A percentile compares a stretch with the other conserved stretches of the same genome.
These are phyloP conservation scores for Ustilago bromivora DNA, from an alignment of 1,284 basidiomycete genomes.

Conservation along the genomic window DNA sequence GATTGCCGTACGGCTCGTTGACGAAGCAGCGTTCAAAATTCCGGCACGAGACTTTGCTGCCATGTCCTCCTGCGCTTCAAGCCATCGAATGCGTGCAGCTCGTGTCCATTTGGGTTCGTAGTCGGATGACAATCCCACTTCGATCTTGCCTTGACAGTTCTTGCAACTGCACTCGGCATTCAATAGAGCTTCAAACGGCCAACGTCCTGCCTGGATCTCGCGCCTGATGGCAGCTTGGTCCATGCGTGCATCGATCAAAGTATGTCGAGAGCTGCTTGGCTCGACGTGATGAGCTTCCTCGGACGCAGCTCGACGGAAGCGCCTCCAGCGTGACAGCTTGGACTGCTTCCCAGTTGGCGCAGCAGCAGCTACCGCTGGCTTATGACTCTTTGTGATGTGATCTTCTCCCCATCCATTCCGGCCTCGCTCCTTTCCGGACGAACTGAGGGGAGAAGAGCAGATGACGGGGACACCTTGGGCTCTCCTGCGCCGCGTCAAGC, in stretches of 20 bases:
- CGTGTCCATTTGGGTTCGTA: constrained; percentile 44
- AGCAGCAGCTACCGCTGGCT: background rate
- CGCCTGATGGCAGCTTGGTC: constrained; percentile 26
- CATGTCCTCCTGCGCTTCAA: constrained; percentile 34
- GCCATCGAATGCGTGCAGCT: constrained; percentile 38
- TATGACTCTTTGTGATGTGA: background rate
- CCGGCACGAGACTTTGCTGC: background rate
- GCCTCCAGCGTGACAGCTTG: constrained; percentile 30
- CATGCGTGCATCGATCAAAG: constrained; percentile 11
- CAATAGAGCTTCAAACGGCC: constrained; percentile 45
- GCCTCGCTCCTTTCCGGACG: constrained; percentile 22
- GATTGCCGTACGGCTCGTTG: constrained; percentile 31
- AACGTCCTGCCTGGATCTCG: constrained; percentile 35
- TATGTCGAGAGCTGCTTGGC: constrained; percentile 6
- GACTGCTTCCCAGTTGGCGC: constrained; percentile 14
- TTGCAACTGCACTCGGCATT: constrained; percentile 50
- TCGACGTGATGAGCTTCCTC: constrained; percentile 17
- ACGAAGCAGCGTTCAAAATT: background rate
- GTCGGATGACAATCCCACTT: constrained; percentile 32
- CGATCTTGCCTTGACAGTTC: constrained; percentile 41
- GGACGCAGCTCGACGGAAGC: constrained; percentile 31
- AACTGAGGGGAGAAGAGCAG: constrained; percentile 25
- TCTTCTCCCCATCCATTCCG: background rate
- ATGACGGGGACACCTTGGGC: constrained; percentile 40
- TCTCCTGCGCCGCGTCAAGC: constrained; percentile 17